Conservation (phyloP, 2,329 filamentous ascomycete species). For the Whalleya microplaca region DNA sequence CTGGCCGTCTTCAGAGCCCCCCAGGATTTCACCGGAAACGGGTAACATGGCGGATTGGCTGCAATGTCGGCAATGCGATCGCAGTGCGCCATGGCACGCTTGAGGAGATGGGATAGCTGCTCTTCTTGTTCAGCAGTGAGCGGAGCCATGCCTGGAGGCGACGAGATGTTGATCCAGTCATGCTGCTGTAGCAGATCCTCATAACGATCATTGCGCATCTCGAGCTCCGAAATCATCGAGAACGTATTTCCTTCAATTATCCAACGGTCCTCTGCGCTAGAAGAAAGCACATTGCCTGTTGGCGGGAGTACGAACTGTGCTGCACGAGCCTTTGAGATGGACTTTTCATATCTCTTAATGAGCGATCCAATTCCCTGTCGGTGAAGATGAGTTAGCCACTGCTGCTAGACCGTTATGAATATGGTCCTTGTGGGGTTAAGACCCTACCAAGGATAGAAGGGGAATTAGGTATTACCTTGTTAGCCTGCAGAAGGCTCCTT, state of each 20-base stretch:
- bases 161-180: slow-evolving; percentile 5
- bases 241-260: slow-evolving; percentile 20
- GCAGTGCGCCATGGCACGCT: slow-evolving; percentile 29
- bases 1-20: neutral
- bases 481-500: slow-evolving; percentile 23
- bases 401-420: no score
- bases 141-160: slow-evolving; percentile 14
- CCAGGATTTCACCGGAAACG: slow-evolving; percentile 4
- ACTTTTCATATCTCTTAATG: slow-evolving; percentile 22
- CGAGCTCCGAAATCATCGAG: slow-evolving; percentile 25
- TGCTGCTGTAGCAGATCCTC: slow-evolving; percentile 18
- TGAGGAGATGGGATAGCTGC: slow-evolving; percentile 14
- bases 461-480: slow-evolving; percentile 24
- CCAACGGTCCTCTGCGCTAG: slow-evolving; percentile 15
- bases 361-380: slow-evolving; percentile 10
- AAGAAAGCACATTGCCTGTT: slow-evolving; percentile 26
- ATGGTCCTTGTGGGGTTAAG: no score
- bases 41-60: slow-evolving; percentile 15
- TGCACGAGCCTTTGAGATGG: slow-evolving; percentile 19
- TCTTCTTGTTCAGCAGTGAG: slow-evolving; percentile 13
- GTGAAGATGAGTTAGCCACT: slow-evolving; percentile 1
- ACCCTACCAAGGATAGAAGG: neutral
- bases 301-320: slow-evolving; percentile 14
- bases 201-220: slow-evolving; percentile 26
- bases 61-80: slow-evolving; percentile 35